Percentiles rank a stretch among this genome's conserved stretches.
Evolutionary conservation across 2,329 filamentous ascomycete genomes (phyloP).

Genomic region (Trichophyton rubrum): DNA sequence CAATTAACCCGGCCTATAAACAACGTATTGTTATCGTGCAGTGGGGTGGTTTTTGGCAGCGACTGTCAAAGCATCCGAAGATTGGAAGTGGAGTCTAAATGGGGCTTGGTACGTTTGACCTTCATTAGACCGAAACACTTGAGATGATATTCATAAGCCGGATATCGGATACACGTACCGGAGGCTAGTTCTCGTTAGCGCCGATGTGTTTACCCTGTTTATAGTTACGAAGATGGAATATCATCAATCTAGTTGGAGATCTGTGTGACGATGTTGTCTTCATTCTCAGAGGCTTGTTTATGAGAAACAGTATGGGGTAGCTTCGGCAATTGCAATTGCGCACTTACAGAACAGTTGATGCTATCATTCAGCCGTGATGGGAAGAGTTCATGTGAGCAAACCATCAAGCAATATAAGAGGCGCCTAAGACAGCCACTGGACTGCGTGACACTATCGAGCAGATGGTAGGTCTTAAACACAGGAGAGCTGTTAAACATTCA

Average conservation of each 20-base stretch:
- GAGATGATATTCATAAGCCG: background rate
- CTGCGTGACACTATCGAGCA: background rate
- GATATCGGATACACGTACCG: background rate
- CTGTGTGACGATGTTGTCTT: background rate
- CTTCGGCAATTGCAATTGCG: background rate
- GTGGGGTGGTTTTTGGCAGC: background rate
- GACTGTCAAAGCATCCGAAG: background rate
- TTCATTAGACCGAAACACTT: background rate
- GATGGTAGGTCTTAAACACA: background rate
- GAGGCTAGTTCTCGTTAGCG: background rate
- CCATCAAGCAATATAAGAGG: no score
- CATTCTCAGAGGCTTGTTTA: background rate
- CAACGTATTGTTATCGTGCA: background rate
- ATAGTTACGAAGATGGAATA: background rate
- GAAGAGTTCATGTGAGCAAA: no score
- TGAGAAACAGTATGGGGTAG: background rate
- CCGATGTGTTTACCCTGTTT: background rate
- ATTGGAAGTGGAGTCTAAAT: background rate
- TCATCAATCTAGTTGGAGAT: background rate
- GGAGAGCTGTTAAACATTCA: background rate
- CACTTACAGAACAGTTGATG: background rate
- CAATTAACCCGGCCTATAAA: background rate
- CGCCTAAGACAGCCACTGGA: no score
- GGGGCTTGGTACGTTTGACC: background rate
- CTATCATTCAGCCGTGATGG: no score